These are phyloP conservation scores for Sporobolomyces pararoseus DNA, from an alignment of 768 basidiomycete species.

Conservation along the genomic window DNA sequence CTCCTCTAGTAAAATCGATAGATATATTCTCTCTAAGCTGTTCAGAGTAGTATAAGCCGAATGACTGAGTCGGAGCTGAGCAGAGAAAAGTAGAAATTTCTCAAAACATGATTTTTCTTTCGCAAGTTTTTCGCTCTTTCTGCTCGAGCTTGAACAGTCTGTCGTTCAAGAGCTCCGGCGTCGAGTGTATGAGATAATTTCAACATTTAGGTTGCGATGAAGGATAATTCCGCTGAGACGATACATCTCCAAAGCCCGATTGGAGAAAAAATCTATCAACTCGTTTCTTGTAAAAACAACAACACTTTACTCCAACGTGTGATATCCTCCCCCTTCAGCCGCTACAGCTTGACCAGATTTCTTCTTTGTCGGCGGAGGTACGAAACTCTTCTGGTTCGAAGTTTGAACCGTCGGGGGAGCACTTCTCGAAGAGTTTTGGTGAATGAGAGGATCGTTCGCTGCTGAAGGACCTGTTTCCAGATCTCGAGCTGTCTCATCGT, in stretches of 20 bases:
- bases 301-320: slow-evolving; percentile 21
- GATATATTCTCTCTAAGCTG: no score
- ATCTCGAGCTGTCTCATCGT: slow-evolving; percentile 15
- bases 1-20: no score
- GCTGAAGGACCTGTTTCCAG: neutral
- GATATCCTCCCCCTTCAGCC: slow-evolving; percentile 38
- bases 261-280: neutral
- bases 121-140: no score
- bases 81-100: neutral
- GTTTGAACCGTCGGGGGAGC: neutral
- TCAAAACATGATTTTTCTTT: no score
- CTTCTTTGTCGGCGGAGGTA: neutral
- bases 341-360: neutral
- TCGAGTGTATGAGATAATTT: no score
- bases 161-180: no score
- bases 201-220: no score
- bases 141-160: no score
- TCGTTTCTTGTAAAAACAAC: neutral
- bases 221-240: no score
- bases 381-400: slow-evolving; percentile 12
- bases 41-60: no score
- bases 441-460: neutral
- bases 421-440: neutral
- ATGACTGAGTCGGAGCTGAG: no score
- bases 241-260: no score